Evolutionary conservation across 345 rosid genomes (phyloP).

Genomic region (Citropsis articulata): DNA sequence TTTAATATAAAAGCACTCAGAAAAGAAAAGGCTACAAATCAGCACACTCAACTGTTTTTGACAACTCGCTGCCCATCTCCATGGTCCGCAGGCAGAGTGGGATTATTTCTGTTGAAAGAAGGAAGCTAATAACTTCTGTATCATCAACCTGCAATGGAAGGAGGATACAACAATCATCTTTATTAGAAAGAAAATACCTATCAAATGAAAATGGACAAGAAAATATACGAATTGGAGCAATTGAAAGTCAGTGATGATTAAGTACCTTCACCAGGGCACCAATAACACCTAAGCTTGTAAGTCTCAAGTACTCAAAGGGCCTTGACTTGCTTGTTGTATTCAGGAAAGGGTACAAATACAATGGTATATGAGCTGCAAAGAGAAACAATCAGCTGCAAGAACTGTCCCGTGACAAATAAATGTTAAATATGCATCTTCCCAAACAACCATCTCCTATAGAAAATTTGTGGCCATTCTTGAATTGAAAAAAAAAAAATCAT

Average conservation of each 20-base stretch:
- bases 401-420: not conserved
- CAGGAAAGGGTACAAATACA: conserved; percentile 91
- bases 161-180: not conserved
- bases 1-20: not conserved
- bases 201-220: not conserved
- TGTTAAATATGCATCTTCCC: not conserved
- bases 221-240: not conserved
- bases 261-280: conserved; percentile 98
- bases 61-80: conserved; percentile 99
- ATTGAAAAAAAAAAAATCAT: not conserved
- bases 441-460: not conserved
- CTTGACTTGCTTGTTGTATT: conserved; percentile 95
- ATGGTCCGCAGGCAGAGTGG: conserved; percentile 92
- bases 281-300: conserved; percentile 97
- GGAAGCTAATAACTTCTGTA: conserved; percentile 94
- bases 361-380: conserved; percentile 88
- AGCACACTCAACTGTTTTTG: conserved; percentile 80
- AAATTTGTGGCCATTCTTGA: not conserved
- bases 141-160: conserved; percentile 75
- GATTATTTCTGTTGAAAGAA: conserved; percentile 91
- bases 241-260: conserved; percentile 9
- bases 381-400: conserved; percentile 4
- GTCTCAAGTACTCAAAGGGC: conserved; percentile 93
- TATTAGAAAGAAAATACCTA: not conserved
- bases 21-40: not conserved